These are phyloP conservation scores for Scleroderma bovista DNA, from an alignment of 768 basidiomycete genomes.

Conservation along the genomic window DNA sequence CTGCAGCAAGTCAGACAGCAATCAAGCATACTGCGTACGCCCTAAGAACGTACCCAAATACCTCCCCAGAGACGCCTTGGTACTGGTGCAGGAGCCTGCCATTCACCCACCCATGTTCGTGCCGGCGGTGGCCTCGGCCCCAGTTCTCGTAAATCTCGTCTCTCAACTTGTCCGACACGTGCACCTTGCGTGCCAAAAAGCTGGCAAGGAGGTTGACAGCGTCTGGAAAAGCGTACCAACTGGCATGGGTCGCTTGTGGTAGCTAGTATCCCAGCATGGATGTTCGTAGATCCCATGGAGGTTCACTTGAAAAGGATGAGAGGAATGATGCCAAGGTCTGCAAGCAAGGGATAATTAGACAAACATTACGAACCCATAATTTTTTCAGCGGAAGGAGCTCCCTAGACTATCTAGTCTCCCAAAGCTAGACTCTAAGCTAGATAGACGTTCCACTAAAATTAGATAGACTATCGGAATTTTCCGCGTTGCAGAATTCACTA, in stretches of 20 bases:
- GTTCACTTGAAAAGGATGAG: slow-evolving; percentile 46
- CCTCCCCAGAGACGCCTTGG: slow-evolving; percentile 52
- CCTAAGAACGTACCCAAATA: slow-evolving; percentile 45
- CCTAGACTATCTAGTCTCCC: too few relatives aligned
- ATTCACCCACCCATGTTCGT: slow-evolving; percentile 70
- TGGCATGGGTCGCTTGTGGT: slow-evolving; percentile 13
- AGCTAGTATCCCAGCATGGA: slow-evolving; percentile 20
- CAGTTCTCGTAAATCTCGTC: slow-evolving; percentile 57
- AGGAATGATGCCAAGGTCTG: slow-evolving; percentile 70
- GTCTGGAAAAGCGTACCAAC: slow-evolving; percentile 39
- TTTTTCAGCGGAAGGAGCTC: too few relatives aligned
- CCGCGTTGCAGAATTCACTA: too few relatives aligned
- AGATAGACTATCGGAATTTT: too few relatives aligned
- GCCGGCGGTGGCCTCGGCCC: slow-evolving; percentile 44
- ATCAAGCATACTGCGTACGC: too few relatives aligned
- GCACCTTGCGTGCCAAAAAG: slow-evolving; percentile 65
- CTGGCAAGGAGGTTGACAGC: slow-evolving; percentile 77
- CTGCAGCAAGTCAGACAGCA: slow-evolving; percentile 22
- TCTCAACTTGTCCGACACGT: slow-evolving; percentile 42
- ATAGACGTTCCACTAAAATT: too few relatives aligned
- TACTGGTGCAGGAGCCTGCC: slow-evolving; percentile 55
- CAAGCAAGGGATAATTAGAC: too few relatives aligned
- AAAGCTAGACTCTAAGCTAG: too few relatives aligned
- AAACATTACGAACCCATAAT: too few relatives aligned
- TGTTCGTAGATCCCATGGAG: slow-evolving; percentile 35